Evolutionary conservation across 768 basidiomycete species (phyloP), one percentile per base, ranked within the genome.

Genomic region (Boletus speciosus): DNA sequence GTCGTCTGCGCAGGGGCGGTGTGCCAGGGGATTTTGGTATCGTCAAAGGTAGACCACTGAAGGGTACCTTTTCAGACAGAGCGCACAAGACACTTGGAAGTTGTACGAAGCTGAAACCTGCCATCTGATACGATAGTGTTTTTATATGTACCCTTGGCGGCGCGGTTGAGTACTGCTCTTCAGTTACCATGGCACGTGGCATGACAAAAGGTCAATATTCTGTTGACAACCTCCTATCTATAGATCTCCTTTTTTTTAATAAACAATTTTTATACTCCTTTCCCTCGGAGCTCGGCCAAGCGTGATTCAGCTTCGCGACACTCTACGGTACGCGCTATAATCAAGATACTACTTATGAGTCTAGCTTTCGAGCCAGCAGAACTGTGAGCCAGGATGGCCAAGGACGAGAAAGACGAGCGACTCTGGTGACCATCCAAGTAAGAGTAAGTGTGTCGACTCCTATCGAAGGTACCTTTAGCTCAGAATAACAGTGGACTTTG

Each of bases 391-490:
- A 34, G 9, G 12, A 56, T 58, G 57, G 25, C 47, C 6, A 21
- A 25, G 1, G 1, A 44, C 15, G 44, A 56, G 34, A 52, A 25
- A 47, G 60, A 59, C 29, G 29, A 29, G 29, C 29, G 2, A 52
- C 53, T 39, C 38, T 55, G 1, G 55, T 66, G 37, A 64, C 53
- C 37, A 52, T 66, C 37, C 41, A 58, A 44, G 57, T 40, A 29
- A 38, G 23, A 44, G 57, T 40, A 29, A 38, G 23, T 12, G 9
- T 6, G 16, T 23, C 37, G 29, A 10, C 1, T 38, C 8, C 6
- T 11, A 27, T 27, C 16, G 8, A 40, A 31, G 15, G 15, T 12
- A 25, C 21, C 32, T n/a, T 41, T 31, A 4, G 43, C 49, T 61
- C 16, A 54, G 10, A 25, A 14, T 21, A 29, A 19, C 16, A n/a